These are phyloP conservation scores for Ceratobasidium sp. DNA, from an alignment of 1,284 basidiomycete genomes.

Conservation along the genomic window DNA sequence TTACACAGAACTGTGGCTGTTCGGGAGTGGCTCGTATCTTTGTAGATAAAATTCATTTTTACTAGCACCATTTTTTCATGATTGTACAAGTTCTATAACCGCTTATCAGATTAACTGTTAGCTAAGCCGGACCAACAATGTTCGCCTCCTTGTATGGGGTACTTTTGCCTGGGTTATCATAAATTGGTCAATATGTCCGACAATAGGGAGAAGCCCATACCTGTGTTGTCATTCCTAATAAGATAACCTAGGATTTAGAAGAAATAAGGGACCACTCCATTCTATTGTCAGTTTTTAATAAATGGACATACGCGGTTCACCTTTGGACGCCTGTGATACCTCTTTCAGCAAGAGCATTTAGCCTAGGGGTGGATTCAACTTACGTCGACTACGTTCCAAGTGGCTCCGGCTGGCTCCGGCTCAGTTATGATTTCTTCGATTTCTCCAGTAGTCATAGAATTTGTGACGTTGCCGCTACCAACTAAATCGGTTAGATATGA, in stretches of 20 bases:
- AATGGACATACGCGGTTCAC: slow-evolving; percentile 2
- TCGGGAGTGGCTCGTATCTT: too few species aligned
- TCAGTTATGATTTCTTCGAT: slow-evolving; percentile 54
- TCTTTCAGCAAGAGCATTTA: too few species aligned
- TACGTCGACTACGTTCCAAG: neutral
- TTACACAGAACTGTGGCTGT: neutral
- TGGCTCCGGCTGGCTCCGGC: slow-evolving; percentile 48
- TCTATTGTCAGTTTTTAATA: too few species aligned
- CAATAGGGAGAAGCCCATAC: neutral
- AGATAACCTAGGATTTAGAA: neutral
- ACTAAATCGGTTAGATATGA: neutral
- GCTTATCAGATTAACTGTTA: too few species aligned
- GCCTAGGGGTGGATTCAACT: too few species aligned
- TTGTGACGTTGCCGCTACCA: slow-evolving; percentile 52
- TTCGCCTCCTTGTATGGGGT: neutral
- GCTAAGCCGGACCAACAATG: neutral
- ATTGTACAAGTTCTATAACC: too few species aligned
- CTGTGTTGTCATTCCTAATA: slow-evolving; percentile 8
- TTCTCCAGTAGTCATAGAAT: slow-evolving; percentile 49
- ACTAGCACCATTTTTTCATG: too few species aligned
- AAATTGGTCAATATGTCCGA: too few species aligned
- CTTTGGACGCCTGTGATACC: neutral
- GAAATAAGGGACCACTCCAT: neutral
- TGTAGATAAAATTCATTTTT: too few species aligned
- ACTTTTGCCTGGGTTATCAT: neutral